phyloP scores from a whole-genome alignment of 768 basidiomycete genomes.

The Steccherinum ochraceum region DNA sequence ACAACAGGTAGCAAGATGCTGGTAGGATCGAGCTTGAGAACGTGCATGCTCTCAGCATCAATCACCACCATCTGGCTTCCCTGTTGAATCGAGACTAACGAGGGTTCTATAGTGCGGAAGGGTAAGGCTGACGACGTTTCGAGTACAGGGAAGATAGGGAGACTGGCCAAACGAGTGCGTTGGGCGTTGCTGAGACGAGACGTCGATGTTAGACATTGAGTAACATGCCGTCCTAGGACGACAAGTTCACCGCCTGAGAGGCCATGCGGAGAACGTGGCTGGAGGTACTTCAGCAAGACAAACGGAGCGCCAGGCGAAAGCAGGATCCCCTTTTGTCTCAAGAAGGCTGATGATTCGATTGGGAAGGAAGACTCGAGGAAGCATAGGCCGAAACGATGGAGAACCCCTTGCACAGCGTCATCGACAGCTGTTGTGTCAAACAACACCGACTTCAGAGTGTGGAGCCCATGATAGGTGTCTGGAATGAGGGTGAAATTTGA shows the following conservation, averaged over 20 bases:
- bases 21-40: neutral
- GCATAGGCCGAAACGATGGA: conserved; percentile 25
- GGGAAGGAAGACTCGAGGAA: conserved; percentile 28
- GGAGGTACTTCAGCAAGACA: conserved; percentile 1
- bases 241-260: neutral
- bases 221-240: neutral
- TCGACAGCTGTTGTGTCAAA: conserved; percentile 20
- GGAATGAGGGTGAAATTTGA: conserved; percentile 27
- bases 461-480: conserved; percentile 22
- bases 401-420: conserved; percentile 18
- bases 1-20: neutral
- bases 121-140: neutral
- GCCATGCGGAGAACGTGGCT: neutral
- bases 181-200: neutral
- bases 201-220: neutral
- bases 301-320: neutral
- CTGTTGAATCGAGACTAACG: neutral
- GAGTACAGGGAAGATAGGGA: conserved; percentile 3
- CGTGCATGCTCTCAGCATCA: neutral
- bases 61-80: neutral
- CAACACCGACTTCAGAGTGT: conserved; percentile 17
- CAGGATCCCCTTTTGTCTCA: conserved; percentile 14
- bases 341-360: conserved; percentile 14
- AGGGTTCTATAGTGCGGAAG: neutral
- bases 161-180: neutral